Evolutionary conservation across 345 rosid genomes (phyloP).

Genomic region (Gossypium raimondii): DNA sequence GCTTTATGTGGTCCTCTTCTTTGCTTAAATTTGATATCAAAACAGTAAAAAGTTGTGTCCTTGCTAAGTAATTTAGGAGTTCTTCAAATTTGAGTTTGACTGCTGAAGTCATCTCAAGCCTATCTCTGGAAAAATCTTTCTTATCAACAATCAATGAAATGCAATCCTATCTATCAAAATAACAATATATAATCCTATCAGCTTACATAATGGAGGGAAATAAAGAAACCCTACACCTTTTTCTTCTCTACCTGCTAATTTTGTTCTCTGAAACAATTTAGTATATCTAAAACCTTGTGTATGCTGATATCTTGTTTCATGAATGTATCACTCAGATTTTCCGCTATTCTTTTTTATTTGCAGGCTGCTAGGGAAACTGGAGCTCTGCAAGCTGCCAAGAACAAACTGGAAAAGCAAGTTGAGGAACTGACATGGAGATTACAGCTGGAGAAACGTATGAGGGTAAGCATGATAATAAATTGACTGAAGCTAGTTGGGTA

Average conservation of each 20-base stretch:
- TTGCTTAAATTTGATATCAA: neutral
- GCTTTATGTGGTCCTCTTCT: neutral
- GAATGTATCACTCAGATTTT: slow-evolving; percentile 8
- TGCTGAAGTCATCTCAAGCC: neutral
- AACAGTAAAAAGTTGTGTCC: neutral
- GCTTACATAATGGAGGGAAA: neutral
- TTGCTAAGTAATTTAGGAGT: neutral
- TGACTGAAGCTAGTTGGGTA: slow-evolving; percentile 36
- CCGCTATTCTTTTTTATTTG: slow-evolving; percentile 11
- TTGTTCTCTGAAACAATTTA: neutral
- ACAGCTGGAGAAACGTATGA: slow-evolving; percentile 95
- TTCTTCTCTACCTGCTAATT: slow-evolving; percentile 10
- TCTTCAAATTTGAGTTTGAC: slow-evolving; percentile 13
- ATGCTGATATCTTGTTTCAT: neutral
- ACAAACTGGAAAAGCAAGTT: slow-evolving; percentile 96
- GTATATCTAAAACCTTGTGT: neutral
- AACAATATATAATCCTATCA: neutral
- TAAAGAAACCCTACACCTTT: neutral
- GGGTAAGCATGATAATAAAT: slow-evolving; percentile 46
- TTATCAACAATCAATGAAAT: neutral
- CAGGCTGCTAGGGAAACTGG: slow-evolving; percentile 99
- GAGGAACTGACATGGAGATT: slow-evolving; percentile 98
- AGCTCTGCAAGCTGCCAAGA: slow-evolving; percentile 98
- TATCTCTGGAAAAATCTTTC: neutral
- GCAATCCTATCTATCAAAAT: neutral